Evolutionary conservation across 2,329 filamentous ascomycete species (phyloP), one percentile per base, ranked within the genome.

Genomic region (Diplodia corticola): DNA sequence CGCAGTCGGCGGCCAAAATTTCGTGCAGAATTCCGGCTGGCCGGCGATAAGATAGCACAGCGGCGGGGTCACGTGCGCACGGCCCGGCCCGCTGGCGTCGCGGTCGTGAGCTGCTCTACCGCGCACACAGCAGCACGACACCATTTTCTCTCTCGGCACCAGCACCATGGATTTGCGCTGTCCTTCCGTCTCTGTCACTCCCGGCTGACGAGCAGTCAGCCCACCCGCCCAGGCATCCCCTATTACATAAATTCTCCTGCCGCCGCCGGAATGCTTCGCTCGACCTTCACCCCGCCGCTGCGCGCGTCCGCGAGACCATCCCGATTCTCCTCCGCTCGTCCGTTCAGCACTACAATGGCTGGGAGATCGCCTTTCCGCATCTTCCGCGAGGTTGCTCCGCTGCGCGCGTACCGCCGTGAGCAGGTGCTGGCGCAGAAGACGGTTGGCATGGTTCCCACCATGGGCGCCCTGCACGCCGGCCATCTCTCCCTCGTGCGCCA

Each of bases 391-490:
- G 88, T 95, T 67, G 81, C 88, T 15, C 82, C 87, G 12, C 82
- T 97, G 61, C 91, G 92, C 46, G 78, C 84, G 71, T 90, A 89
- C 82, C 88, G 92, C 40, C 84, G 82, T 24, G 84, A 88, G 48
- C 87, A 93, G 68, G 80, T 88, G 40, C 79, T 88, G 67, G 84
- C 88, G 73, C 86, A 89, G 71, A 87, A 89, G 66, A 89, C 88
- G 51, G 88, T 99, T 67, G 92, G 91, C 67, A 87, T 99, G 30
- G 93, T 99, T 40, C 95, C 95, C 1, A 99, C 95, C 35, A 98
- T 99, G 95, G 95, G 95, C 69, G 95, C 95, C 59, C 85, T 99
- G n/a, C 95, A 99, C 78, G 86, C 88, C 65, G 95, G 95, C 48
- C 95, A 99, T 79, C 80, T 97, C 61, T 91, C 91, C 3, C 85